Evolutionary conservation across 495 filamentous ascomycete genomes (phyloP), one percentile per base, ranked within the genome.

Genomic region (Immersiella caudata): DNA sequence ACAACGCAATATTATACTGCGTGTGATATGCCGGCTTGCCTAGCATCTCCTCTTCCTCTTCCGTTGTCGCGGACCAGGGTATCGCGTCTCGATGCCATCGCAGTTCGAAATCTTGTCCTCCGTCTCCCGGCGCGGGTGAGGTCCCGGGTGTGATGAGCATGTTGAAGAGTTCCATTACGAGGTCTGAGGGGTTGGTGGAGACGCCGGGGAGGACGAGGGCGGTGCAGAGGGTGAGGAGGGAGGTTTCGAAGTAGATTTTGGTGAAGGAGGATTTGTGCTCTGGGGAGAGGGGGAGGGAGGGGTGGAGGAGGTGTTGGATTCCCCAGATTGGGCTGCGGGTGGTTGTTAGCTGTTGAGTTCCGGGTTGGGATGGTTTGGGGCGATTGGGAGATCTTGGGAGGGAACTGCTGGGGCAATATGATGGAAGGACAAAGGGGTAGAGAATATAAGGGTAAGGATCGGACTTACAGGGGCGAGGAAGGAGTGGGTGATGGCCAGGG

Each of bases 81-180:
- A 95, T 88, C 71, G 93, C 91, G 72, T 95, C 91, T 1, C 91
- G 77, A 73, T 94, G 91, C 91, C 91, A 94, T 24, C 87, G 80
- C 29, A 94, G 80, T 70, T 83, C 84, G 71, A 93, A 94, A 63
- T 87, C 83, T 25, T 35, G 22, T 7, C 29, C 11, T 5, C 16
- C 11, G 40, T 4, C 2, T 5, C 40, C 14, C 4, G 29, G 40
- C 11, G 9, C 14, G 40, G 40, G 40, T 6, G 4, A 2, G 40
- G 35, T 64, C 76, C 81, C 0, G 90, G 91, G 24, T 87, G 79
- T 40, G 16, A 93, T 86, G 7, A 95, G 86, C 70, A 95, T 80
- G 68, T 95, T 95, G 73, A 91, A 91, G 22, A 95, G 76, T 74
- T 95, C 92, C 25, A 65, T 25, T 25, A 50, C 27, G n/a, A 65